Conservation (phyloP, 2,329 filamentous ascomycete species). For the Corynespora cassiicola region DNA sequence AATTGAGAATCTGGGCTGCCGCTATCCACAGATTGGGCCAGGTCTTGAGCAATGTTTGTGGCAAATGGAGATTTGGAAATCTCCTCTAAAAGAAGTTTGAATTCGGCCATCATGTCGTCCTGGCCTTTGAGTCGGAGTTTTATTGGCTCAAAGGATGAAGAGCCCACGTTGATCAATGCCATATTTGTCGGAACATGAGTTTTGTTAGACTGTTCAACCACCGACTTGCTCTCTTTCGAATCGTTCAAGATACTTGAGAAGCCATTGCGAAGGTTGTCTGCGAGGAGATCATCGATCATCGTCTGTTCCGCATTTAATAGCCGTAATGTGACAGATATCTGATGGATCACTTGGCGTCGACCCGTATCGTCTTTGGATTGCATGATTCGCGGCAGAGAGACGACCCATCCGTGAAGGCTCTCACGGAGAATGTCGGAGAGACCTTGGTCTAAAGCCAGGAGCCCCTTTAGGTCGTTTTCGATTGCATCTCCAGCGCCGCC, state of each 20-base stretch:
- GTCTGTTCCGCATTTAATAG: constrained; percentile 69
- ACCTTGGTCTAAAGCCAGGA: constrained; percentile 68
- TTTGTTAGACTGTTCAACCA: constrained; percentile 15
- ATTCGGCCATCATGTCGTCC: constrained; percentile 65
- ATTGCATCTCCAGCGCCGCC: constrained; percentile 54
- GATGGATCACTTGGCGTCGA: constrained; percentile 74
- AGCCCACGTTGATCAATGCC: constrained; percentile 19
- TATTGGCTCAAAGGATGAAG: constrained; percentile 63
- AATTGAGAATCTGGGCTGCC: constrained; percentile 66
- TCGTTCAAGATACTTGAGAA: constrained; percentile 60
- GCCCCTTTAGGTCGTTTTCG: constrained; percentile 58
- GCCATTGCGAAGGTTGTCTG: constrained; percentile 76
- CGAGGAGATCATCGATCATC: constrained; percentile 71
- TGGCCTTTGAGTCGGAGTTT: constrained; percentile 68
- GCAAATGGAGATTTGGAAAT: constrained; percentile 54
- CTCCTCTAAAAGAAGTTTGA: constrained; percentile 67
- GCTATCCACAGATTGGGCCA: constrained; percentile 69
- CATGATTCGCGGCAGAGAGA: constrained; percentile 80
- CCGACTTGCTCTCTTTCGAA: constrained; percentile 29
- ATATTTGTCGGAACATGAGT: constrained; percentile 20
- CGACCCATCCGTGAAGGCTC: constrained; percentile 80
- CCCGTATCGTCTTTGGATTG: constrained; percentile 81
- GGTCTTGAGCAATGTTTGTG: constrained; percentile 64
- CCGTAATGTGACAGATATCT: constrained; percentile 76
- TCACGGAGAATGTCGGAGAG: constrained; percentile 71